These are phyloP conservation scores for Stemphylium vesicarium DNA, from an alignment of 2,329 filamentous ascomycete genomes.

Conservation along the genomic window DNA sequence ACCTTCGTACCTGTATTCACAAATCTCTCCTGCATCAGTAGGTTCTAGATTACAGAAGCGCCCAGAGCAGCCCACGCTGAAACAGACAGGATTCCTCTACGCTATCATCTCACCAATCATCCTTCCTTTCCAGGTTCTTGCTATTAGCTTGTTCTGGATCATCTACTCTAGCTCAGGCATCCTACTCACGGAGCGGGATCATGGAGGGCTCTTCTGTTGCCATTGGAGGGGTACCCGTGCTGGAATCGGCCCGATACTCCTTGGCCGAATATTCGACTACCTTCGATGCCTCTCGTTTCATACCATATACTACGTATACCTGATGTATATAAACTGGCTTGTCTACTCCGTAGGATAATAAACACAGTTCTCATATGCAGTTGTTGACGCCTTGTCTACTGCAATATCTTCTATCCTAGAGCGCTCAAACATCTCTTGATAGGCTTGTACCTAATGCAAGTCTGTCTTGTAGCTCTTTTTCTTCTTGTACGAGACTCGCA, in stretches of 20 bases:
- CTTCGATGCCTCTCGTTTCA: no score
- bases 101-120: conserved; percentile 20
- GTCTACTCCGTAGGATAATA: no score
- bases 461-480: conserved; percentile 13
- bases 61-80: not conserved
- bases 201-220: conserved; percentile 13
- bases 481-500: conserved; percentile 12
- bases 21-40: conserved; percentile 25
- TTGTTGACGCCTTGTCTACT: no score
- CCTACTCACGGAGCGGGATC: not conserved
- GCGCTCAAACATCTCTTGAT: conserved; percentile 17
- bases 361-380: no score
- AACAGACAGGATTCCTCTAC: conserved; percentile 16
- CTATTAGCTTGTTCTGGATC: conserved; percentile 17
- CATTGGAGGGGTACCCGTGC: no score
- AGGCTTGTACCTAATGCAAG: conserved; percentile 18
- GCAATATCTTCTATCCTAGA: conserved; percentile 21
- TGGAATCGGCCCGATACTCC: no score
- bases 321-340: no score
- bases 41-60: not conserved
- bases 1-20: conserved; percentile 19
- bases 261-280: no score
- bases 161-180: conserved; percentile 13
- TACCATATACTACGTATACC: no score
- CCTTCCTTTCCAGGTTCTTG: conserved; percentile 15